Evolutionary conservation across 73 alveolate species (phyloP).

Genomic region (Tetrahymena thermophila): DNA sequence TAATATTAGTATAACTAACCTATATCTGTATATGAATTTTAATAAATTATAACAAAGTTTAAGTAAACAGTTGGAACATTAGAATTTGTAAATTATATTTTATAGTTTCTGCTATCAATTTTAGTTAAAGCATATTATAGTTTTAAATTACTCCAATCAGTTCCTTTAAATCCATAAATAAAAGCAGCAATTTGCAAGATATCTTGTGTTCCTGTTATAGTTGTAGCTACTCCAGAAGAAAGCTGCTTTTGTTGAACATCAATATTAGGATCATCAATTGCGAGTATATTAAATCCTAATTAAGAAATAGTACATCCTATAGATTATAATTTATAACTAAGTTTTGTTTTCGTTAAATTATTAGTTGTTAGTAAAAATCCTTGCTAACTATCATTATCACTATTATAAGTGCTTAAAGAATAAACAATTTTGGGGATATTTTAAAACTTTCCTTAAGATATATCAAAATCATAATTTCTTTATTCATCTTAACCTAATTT

Average conservation of each 20-base stretch:
- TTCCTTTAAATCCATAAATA: background rate
- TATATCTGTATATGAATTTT: too few species aligned
- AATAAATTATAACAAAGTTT: too few species aligned
- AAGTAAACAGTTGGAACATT: background rate
- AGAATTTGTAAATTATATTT: background rate
- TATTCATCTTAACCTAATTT: background rate
- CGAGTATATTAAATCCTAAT: background rate
- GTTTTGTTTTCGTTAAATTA: background rate
- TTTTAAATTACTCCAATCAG: background rate
- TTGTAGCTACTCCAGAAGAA: background rate
- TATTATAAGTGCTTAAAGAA: background rate
- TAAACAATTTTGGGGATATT: background rate
- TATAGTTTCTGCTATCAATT: background rate
- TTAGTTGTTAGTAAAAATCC: background rate
- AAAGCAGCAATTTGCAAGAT: background rate
- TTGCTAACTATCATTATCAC: background rate
- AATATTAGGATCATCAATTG: background rate
- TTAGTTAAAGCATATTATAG: background rate
- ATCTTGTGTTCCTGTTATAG: background rate
- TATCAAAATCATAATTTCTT: background rate
- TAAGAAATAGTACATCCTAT: background rate
- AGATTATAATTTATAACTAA: background rate
- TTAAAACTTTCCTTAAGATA: background rate
- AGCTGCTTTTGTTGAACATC: background rate
- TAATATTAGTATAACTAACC: background rate